These are phyloP conservation scores for Phaeotremella skinneri DNA, from an alignment of 768 basidiomycete species.

Conservation along the genomic window DNA sequence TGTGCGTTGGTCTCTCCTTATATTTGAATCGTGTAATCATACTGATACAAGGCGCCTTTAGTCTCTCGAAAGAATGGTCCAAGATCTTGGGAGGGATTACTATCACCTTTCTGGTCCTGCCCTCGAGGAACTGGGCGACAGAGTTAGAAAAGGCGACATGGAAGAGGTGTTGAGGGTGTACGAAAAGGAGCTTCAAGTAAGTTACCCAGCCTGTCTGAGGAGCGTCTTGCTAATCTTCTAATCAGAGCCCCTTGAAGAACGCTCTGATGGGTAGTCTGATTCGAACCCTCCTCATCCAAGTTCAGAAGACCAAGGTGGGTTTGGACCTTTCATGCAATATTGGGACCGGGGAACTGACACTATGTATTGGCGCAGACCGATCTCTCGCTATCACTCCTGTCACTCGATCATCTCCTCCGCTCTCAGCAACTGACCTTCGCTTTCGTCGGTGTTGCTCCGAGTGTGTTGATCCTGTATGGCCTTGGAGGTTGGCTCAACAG, in stretches of 20 bases:
- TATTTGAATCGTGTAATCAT: neutral
- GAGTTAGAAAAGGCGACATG: slow-evolving; percentile 75
- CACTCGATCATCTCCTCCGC: slow-evolving; percentile 88
- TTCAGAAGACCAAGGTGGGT: slow-evolving; percentile 90
- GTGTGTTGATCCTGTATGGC: slow-evolving; percentile 74
- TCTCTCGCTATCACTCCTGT: slow-evolving; percentile 80
- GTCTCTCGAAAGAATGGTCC: slow-evolving; percentile 90
- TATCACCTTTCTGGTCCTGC: slow-evolving; percentile 65
- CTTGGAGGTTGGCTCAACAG: slow-evolving; percentile 59
- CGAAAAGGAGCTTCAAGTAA: slow-evolving; percentile 79
- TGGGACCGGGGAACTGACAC: neutral
- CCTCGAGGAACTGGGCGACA: slow-evolving; percentile 63
- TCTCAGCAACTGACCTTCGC: slow-evolving; percentile 95
- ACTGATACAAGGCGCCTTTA: slow-evolving; percentile 44
- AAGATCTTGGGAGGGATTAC: slow-evolving; percentile 78
- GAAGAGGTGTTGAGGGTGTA: slow-evolving; percentile 82
- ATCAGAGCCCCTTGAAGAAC: slow-evolving; percentile 68
- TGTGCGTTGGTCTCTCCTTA: slow-evolving; percentile 54
- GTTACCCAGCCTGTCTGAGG: slow-evolving; percentile 7
- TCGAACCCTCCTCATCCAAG: slow-evolving; percentile 80
- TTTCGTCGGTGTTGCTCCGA: slow-evolving; percentile 92
- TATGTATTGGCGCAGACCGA: slow-evolving; percentile 63
- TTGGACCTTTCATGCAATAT: neutral
- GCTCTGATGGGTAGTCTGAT: slow-evolving; percentile 76
- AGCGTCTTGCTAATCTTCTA: slow-evolving; percentile 5